A percentile compares a stretch with the other conserved stretches of the same genome.
Evolutionary conservation across 352 stramenopile genomes (phyloP).

Genomic region (Globisporangium ultimum): DNA sequence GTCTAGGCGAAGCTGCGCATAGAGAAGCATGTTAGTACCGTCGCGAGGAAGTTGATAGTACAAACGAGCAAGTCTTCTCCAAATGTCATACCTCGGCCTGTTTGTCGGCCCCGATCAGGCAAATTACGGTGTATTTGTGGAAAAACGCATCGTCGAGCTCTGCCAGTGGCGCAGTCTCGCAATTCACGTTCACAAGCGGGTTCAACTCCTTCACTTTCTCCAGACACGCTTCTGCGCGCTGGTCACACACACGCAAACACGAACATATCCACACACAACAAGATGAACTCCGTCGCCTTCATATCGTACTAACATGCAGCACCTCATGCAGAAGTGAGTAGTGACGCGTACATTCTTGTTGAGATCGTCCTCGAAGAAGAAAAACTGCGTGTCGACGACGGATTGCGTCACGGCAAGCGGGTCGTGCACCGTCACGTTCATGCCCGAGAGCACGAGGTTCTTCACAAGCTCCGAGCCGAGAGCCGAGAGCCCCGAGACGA

Average conservation of each 20-base stretch:
- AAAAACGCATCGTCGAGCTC: slow-evolving; percentile 73
- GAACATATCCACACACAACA: slow-evolving; percentile 5
- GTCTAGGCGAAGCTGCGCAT: slow-evolving; percentile 47
- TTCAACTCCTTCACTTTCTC: slow-evolving; percentile 93
- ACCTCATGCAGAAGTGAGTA: neutral
- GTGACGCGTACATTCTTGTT: slow-evolving; percentile 57
- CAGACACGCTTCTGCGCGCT: slow-evolving; percentile 78
- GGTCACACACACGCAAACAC: slow-evolving; percentile 10
- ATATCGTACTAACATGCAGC: neutral
- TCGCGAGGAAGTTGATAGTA: neutral
- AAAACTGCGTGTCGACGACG: slow-evolving; percentile 81
- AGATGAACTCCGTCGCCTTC: neutral
- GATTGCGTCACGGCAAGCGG: slow-evolving; percentile 34
- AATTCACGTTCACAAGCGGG: slow-evolving; percentile 86
- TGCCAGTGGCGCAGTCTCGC: slow-evolving; percentile 58
- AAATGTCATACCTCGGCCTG: slow-evolving; percentile 28
- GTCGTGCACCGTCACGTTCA: slow-evolving; percentile 93
- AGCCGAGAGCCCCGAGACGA: slow-evolving; percentile 85
- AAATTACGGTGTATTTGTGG: slow-evolving; percentile 86
- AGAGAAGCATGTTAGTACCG: slow-evolving; percentile 1
- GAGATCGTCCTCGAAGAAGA: slow-evolving; percentile 68
- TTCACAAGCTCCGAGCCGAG: slow-evolving; percentile 94
- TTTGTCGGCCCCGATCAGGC: slow-evolving; percentile 45
- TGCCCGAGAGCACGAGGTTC: slow-evolving; percentile 96
- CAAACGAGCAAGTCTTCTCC: neutral